Evolutionary conservation across 140 eudicot genomes (phyloP).

Genomic region (Oenanthe javanica): DNA sequence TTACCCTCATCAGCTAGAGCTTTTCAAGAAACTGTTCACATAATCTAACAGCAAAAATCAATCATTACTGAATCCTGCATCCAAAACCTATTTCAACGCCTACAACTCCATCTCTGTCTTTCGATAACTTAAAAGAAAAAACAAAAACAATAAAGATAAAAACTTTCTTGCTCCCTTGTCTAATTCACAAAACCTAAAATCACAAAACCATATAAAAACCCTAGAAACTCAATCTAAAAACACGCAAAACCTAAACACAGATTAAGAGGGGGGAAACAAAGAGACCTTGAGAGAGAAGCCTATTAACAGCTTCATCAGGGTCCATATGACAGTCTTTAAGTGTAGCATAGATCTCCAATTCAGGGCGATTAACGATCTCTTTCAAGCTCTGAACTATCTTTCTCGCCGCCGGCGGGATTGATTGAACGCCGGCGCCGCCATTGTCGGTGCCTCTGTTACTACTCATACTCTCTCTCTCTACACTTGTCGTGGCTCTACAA

Average conservation of each 20-base stretch:
- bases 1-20: background rate
- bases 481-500: slow-evolving; percentile 4
- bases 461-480: slow-evolving; percentile 21
- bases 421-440: slow-evolving; percentile 44
- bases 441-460: slow-evolving; percentile 31
- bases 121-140: background rate
- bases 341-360: slow-evolving; percentile 82
- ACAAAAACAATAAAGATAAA: background rate
- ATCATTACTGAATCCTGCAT: background rate
- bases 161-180: background rate
- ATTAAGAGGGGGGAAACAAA: background rate
- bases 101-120: background rate
- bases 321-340: slow-evolving; percentile 97
- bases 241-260: too few relatives aligned
- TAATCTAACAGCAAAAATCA: background rate
- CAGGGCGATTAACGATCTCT: slow-evolving; percentile 87
- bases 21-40: background rate
- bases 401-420: slow-evolving; percentile 66
- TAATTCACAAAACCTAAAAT: background rate
- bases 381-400: slow-evolving; percentile 84
- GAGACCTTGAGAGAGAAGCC: slow-evolving; percentile 85
- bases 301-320: slow-evolving; percentile 94
- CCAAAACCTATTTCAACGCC: background rate
- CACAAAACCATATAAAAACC: background rate
- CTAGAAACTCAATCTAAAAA: background rate